A percentile compares a stretch with the other conserved stretches of the same genome.
These are phyloP conservation scores for Abrus precatorius DNA, from an alignment of 306 rosid genomes.

Conservation along the genomic window DNA sequence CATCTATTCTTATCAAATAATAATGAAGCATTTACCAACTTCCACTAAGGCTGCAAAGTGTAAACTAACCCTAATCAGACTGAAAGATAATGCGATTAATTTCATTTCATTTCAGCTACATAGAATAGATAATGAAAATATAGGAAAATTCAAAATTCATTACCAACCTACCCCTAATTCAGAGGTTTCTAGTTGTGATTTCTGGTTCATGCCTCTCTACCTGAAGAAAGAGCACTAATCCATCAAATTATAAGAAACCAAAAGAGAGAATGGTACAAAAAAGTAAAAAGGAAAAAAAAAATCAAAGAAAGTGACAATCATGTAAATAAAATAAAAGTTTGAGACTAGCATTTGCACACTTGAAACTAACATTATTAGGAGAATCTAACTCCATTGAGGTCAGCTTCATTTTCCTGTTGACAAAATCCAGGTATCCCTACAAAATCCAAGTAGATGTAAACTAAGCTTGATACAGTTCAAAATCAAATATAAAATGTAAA, in stretches of 20 bases:
- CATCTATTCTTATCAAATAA: conserved; percentile 1
- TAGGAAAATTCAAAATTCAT: conserved; percentile 14
- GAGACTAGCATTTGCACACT: conserved; percentile 42
- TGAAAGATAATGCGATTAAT: conserved; percentile 14
- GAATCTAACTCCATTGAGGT: too few species aligned
- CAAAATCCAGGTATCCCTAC: too few species aligned
- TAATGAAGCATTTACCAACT: not conserved
- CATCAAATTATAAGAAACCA: conserved; percentile 29
- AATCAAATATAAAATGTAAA: too few species aligned
- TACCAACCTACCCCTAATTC: conserved; percentile 39
- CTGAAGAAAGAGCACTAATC: conserved; percentile 33
- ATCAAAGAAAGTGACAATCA: not conserved
- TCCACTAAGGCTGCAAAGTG: not conserved
- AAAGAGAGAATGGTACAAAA: conserved; percentile 9
- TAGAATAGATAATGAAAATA: conserved; percentile 9
- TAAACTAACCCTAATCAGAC: not conserved
- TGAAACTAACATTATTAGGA: conserved; percentile 7
- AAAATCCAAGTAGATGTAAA: too few species aligned
- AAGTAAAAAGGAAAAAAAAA: conserved; percentile 22
- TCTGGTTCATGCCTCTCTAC: not conserved
- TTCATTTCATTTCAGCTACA: not conserved
- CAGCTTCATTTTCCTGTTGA: not conserved
- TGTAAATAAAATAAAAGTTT: conserved; percentile 11
- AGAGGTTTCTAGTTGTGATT: not conserved
- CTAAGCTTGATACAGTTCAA: too few species aligned